A percentile compares a stretch with the other conserved stretches of the same genome.
phyloP scores from a whole-genome alignment of 2,329 filamentous ascomycete genomes.

The Fusarium luffae region DNA sequence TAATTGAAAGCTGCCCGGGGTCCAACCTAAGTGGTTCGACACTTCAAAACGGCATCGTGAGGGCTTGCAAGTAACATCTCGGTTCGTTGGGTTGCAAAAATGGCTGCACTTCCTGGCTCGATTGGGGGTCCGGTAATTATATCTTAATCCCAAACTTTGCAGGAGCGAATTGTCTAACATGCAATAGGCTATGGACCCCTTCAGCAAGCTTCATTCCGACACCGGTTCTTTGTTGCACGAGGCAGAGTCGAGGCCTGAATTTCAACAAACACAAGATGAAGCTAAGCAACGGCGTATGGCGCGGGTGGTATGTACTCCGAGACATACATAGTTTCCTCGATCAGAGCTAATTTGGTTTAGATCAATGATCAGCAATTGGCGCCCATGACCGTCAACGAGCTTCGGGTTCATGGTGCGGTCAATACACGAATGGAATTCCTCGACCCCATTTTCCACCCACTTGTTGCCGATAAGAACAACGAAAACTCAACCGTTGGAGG shows the following conservation, averaged over 20 bases:
- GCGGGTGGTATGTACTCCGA: constrained; percentile 48
- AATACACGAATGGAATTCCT: constrained; percentile 89
- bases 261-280: constrained; percentile 53
- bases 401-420: constrained; percentile 83
- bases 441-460: constrained; percentile 80
- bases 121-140: constrained; percentile 47
- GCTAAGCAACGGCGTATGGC: constrained; percentile 54
- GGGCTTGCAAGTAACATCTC: constrained; percentile 32
- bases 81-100: constrained; percentile 41
- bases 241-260: constrained; percentile 52
- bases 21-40: constrained; percentile 34
- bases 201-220: constrained; percentile 55
- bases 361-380: constrained; percentile 80
- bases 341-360: constrained; percentile 44
- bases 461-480: constrained; percentile 75
- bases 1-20: constrained; percentile 33
- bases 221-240: constrained; percentile 53
- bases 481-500: constrained; percentile 81
- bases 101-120: constrained; percentile 50
- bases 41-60: constrained; percentile 35
- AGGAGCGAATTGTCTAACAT: constrained; percentile 36
- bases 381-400: constrained; percentile 86
- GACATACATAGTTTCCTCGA: not conserved
- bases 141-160: not conserved
- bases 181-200: constrained; percentile 50